Evolutionary conservation across 805 yeast species (phyloP).

Genomic region (Hanseniaspora meyeri): DNA sequence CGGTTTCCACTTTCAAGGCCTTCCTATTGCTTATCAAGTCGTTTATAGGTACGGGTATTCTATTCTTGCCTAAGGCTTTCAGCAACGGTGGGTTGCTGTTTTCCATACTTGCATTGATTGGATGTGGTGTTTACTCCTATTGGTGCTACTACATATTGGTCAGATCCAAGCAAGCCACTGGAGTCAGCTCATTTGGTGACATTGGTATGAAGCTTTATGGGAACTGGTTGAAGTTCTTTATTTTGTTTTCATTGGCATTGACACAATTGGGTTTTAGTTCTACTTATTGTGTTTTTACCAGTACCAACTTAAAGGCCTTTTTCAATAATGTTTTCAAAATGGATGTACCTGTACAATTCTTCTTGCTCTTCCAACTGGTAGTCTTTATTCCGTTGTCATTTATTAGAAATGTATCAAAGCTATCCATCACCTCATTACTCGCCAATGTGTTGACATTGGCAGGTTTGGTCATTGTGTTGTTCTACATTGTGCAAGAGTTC

Average conservation of each 20-base stretch:
- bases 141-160: conserved; percentile 67
- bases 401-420: conserved; percentile 61
- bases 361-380: conserved; percentile 44
- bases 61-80: conserved; percentile 59
- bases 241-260: conserved; percentile 49
- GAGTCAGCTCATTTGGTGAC: conserved; percentile 68
- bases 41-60: conserved; percentile 65
- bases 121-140: conserved; percentile 59
- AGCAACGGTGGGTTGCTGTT: conserved; percentile 60
- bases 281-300: conserved; percentile 68
- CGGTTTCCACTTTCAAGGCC: conserved; percentile 62
- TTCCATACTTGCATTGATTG: conserved; percentile 38
- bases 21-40: conserved; percentile 61
- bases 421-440: conserved; percentile 57
- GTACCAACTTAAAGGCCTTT: conserved; percentile 59
- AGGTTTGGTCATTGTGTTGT: conserved; percentile 54
- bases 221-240: conserved; percentile 48
- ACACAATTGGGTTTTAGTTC: conserved; percentile 74
- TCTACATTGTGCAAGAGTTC: conserved; percentile 34
- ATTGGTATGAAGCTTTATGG: conserved; percentile 58
- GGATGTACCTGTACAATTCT: conserved; percentile 31
- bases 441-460: conserved; percentile 58
- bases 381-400: conserved; percentile 57
- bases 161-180: conserved; percentile 43
- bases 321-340: conserved; percentile 34